Evolutionary conservation across 305 asterid genomes (phyloP).

Genomic region (Ilex paraguariensis): DNA sequence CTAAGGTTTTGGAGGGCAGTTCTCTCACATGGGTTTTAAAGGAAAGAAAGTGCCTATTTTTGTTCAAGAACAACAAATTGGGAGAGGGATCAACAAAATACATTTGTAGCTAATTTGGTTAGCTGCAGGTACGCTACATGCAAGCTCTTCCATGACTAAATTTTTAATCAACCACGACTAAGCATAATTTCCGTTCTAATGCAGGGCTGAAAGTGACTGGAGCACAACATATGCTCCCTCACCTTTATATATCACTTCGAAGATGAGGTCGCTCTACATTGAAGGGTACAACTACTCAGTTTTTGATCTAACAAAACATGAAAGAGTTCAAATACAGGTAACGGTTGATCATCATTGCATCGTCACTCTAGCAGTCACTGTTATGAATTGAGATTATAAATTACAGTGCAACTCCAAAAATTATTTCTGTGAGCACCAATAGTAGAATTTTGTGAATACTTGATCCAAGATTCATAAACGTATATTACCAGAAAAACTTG

Average conservation of each 20-base stretch:
- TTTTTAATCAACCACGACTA: slow-evolving; percentile 2
- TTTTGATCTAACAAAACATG: slow-evolving; percentile 72
- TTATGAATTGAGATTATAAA: too few relatives aligned
- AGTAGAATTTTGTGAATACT: slow-evolving; percentile 2
- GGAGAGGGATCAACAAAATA: slow-evolving; percentile 97
- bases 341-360: not conserved
- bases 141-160: not conserved
- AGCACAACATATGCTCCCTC: slow-evolving; percentile 96
- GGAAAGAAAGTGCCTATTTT: slow-evolving; percentile 80
- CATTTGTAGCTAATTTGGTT: slow-evolving; percentile 88
- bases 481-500: too few relatives aligned
- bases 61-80: slow-evolving; percentile 96
- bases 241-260: slow-evolving; percentile 81
- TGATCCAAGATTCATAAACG: not conserved
- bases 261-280: slow-evolving; percentile 80
- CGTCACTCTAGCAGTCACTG: too few relatives aligned
- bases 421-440: too few relatives aligned
- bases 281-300: slow-evolving; percentile 88
- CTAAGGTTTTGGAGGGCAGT: slow-evolving; percentile 91
- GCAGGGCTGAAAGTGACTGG: slow-evolving; percentile 94
- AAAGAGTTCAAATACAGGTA: slow-evolving; percentile 85
- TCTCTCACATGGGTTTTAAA: slow-evolving; percentile 79
- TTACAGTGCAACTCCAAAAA: too few relatives aligned
- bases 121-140: slow-evolving; percentile 63
- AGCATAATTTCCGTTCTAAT: slow-evolving; percentile 9